Evolutionary conservation across 345 rosid species (phyloP).

Genomic region (Psidium guajava): DNA sequence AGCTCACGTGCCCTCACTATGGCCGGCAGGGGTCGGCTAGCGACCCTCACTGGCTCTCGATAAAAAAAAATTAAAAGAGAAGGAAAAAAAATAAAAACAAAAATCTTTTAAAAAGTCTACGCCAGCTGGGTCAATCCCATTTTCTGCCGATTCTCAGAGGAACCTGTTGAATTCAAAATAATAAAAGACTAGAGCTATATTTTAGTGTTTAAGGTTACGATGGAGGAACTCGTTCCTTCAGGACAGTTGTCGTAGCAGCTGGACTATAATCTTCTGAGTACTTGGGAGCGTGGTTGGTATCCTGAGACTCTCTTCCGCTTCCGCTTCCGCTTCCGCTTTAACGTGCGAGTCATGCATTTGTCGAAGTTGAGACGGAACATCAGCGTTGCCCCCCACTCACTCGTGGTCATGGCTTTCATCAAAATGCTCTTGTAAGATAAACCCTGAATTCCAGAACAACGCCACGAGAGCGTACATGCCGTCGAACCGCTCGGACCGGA

Average conservation of each 20-base stretch:
- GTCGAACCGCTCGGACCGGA: no score
- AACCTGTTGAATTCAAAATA: neutral
- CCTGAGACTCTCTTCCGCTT: neutral
- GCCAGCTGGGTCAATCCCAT: neutral
- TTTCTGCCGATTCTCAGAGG: neutral
- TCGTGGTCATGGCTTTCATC: neutral
- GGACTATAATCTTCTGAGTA: neutral
- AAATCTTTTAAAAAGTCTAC: no score
- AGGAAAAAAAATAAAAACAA: no score
- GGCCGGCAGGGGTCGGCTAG: no score
- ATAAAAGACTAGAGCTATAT: neutral
- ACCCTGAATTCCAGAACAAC: neutral
- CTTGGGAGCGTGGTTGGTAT: neutral
- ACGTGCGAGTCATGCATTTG: neutral
- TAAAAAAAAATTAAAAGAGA: no score
- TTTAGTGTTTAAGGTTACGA: neutral
- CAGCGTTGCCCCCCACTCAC: neutral
- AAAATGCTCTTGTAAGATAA: neutral
- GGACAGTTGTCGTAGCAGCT: neutral
- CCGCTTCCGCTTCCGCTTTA: neutral
- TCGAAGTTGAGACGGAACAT: neutral
- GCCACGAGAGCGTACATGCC: neutral
- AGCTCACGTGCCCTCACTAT: no score
- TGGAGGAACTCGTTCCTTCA: neutral
- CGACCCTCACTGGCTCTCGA: no score